phyloP scores from a whole-genome alignment of 164 flowering plant genomes.

The Dillenia turbinata region DNA sequence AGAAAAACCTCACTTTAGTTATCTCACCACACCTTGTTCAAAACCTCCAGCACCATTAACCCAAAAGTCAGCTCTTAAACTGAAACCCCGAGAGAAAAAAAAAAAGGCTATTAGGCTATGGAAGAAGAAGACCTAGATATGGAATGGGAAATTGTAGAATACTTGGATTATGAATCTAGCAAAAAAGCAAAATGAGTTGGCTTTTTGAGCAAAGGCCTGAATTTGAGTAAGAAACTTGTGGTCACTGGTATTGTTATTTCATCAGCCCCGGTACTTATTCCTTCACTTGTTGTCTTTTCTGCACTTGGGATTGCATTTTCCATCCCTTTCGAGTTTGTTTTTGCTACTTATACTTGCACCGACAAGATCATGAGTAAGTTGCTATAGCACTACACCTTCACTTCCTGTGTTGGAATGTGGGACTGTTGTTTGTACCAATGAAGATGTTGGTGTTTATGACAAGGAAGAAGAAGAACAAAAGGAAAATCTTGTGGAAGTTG shows the following conservation, averaged over 20 bases:
- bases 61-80: too few species aligned
- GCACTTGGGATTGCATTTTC: constrained; percentile 55
- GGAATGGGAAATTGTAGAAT: constrained; percentile 23
- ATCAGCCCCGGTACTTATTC: constrained; percentile 67
- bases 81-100: too few species aligned
- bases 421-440: constrained; percentile 1
- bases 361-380: constrained; percentile 59
- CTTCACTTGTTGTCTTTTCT: constrained; percentile 56
- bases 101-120: too few species aligned
- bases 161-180: not conserved
- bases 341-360: constrained; percentile 61
- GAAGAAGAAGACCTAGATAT: constrained; percentile 11
- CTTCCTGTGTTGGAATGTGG: constrained; percentile 9
- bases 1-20: too few species aligned
- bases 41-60: too few species aligned
- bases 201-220: constrained; percentile 36
- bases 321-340: constrained; percentile 53
- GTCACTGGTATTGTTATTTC: constrained; percentile 54
- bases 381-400: constrained; percentile 18
- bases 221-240: constrained; percentile 52
- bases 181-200: constrained; percentile 25
- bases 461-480: not conserved
- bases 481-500: not conserved
- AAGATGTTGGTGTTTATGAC: not conserved
- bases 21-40: too few species aligned